Evolutionary conservation across 1,284 basidiomycete genomes (phyloP), one percentile per base, ranked within the genome.

Genomic region (Peniophora sp.): DNA sequence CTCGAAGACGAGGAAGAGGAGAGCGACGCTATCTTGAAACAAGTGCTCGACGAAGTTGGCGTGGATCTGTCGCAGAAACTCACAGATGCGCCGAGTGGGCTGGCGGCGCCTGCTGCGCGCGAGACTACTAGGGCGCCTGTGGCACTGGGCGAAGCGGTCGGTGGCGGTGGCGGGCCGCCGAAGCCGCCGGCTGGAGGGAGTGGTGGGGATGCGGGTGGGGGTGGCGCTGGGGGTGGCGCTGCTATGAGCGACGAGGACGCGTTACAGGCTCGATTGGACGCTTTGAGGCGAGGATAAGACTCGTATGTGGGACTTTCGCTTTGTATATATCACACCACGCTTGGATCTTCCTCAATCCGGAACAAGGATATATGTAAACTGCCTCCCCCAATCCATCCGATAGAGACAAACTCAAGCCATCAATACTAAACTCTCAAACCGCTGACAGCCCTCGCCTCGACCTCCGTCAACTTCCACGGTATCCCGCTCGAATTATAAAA

Each of bases 21-120:
- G 62, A 86, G 94, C 23, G 94, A 99, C 66, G 91, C 91, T 74
- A 97, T 99, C 55, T 69, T 99, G 57, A 94, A 91, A 62, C 86
- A 99, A 68, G 96, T 99, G 24, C 71, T 99, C 46, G 97, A 99
- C 60, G 97, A 99, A 73, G 97, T 99, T 55, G 97, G 96, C 20
- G 87, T 99, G 52, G 82, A 79, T 56, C 75, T 98, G 53, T 89
- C 88, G 2, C 97, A 99, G 67, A 86, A 93, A 92, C 81, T 97
- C 52, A 83, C 81, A 5, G 91, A 94, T 47, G 81, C 91, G 3
- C 94, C 94, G 1, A 85, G 81, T 18, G 80, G 83, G 24, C 72
- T 91, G 43, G 82, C 78, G 2, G 61, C 78, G 22, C 70, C 83
- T 1, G 79, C 85, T 15, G 75, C 87, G 11, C 71, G 88, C 14